Evolutionary conservation across 2,329 filamentous ascomycete genomes (phyloP).

Genomic region (Claviceps pazoutovae): DNA sequence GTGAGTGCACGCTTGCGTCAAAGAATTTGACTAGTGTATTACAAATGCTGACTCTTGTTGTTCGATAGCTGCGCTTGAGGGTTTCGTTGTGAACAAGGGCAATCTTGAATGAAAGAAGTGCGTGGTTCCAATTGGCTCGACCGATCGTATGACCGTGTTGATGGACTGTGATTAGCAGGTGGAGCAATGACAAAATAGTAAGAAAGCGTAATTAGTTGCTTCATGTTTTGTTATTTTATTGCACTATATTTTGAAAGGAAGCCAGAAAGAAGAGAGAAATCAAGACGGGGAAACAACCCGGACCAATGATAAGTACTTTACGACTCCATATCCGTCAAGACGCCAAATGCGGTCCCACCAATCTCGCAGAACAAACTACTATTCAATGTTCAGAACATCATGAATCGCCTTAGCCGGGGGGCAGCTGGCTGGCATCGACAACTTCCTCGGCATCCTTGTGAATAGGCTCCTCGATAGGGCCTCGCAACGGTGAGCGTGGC

Average conservation of each 20-base stretch:
- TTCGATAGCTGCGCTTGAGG: slow-evolving; percentile 56
- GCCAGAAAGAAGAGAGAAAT: not conserved
- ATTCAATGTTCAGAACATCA: not conserved
- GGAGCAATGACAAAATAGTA: slow-evolving; percentile 5
- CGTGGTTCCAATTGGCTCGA: not conserved
- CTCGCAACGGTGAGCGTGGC: slow-evolving; percentile 77
- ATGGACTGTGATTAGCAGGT: slow-evolving; percentile 29
- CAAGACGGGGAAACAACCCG: slow-evolving; percentile 7
- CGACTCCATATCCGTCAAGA: slow-evolving; percentile 7
- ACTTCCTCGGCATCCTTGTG: slow-evolving; percentile 85
- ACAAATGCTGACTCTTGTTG: not conserved
- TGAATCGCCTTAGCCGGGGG: slow-evolving; percentile 54
- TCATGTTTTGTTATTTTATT: not conserved
- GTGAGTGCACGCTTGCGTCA: slow-evolving; percentile 29
- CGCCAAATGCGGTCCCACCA: slow-evolving; percentile 5
- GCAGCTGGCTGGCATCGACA: slow-evolving; percentile 85
- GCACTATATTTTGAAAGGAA: not conserved
- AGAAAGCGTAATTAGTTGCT: slow-evolving; percentile 4
- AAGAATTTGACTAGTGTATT: not conserved
- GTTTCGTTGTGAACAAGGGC: slow-evolving; percentile 89
- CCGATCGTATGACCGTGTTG: not conserved
- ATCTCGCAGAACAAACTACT: not conserved
- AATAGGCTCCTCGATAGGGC: slow-evolving; percentile 52
- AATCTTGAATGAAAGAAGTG: slow-evolving; percentile 34
- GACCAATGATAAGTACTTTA: slow-evolving; percentile 1